Evolutionary conservation across 2,329 filamentous ascomycete genomes (phyloP).

Genomic region (Westerdykella aurantiaca): DNA sequence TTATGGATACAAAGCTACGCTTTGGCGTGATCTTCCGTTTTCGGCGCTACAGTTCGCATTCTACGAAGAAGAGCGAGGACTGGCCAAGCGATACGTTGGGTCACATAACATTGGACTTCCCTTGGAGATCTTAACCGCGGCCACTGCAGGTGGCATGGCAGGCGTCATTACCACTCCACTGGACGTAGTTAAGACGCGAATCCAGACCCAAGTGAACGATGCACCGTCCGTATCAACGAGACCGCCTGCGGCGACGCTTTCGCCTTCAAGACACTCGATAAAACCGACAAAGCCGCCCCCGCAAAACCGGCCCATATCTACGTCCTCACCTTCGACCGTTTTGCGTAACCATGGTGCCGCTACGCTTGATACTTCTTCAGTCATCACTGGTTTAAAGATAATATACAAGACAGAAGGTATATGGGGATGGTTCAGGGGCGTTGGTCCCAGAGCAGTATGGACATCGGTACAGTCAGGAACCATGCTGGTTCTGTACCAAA

Average conservation of each 20-base stretch:
- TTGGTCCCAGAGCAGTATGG: constrained; percentile 90
- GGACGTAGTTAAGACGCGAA: constrained; percentile 93
- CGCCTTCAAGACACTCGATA: constrained; percentile 27
- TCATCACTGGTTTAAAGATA: constrained; percentile 73
- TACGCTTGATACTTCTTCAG: constrained; percentile 81
- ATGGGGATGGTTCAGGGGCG: constrained; percentile 86
- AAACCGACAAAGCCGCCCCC: constrained; percentile 20
- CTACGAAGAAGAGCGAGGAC: constrained; percentile 85
- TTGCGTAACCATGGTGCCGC: constrained; percentile 72
- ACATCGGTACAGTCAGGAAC: constrained; percentile 95
- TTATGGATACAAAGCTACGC: constrained; percentile 93
- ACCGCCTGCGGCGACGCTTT: constrained; percentile 12
- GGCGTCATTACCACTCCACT: constrained; percentile 92
- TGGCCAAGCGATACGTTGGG: constrained; percentile 73
- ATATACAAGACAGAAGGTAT: constrained; percentile 90
- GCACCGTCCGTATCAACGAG: constrained; percentile 9
- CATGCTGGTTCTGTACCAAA: constrained; percentile 95
- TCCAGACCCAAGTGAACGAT: constrained; percentile 82
- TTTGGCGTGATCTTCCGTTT: constrained; percentile 91
- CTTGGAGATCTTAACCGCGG: constrained; percentile 83
- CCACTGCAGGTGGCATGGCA: constrained; percentile 82
- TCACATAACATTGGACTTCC: constrained; percentile 78
- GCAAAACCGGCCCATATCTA: constrained; percentile 69
- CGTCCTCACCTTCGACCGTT: constrained; percentile 80
- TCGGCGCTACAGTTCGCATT: constrained; percentile 97